Conservation (phyloP, 2,329 filamentous ascomycete genomes). For the Diaporthe australafricana region DNA sequence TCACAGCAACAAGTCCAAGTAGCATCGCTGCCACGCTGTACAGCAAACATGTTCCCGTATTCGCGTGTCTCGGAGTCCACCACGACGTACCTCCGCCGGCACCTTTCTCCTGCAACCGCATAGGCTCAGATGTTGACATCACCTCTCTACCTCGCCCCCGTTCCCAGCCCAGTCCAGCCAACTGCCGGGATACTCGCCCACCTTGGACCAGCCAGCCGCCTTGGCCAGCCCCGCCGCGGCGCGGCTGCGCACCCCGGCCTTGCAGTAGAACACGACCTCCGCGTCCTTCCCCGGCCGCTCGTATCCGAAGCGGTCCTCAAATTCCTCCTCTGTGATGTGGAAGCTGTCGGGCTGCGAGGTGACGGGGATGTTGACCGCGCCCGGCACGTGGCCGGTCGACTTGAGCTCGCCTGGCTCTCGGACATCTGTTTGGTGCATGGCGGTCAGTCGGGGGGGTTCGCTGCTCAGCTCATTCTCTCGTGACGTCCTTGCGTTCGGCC, state of each 20-base stretch:
- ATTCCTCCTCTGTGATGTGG: constrained; percentile 81
- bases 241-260: constrained; percentile 84
- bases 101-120: not conserved
- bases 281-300: constrained; percentile 68
- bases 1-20: not conserved
- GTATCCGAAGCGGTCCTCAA: constrained; percentile 85
- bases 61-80: too few species aligned
- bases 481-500: not conserved
- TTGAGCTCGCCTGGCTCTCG: constrained; percentile 78
- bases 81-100: not conserved
- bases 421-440: constrained; percentile 61
- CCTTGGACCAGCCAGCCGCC: constrained; percentile 78
- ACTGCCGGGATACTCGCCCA: constrained; percentile 80
- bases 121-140: not conserved
- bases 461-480: not conserved
- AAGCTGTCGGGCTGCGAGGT: constrained; percentile 81
- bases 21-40: constrained; percentile 4
- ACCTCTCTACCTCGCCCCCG: constrained; percentile 71
- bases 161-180: constrained; percentile 86
- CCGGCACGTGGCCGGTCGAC: constrained; percentile 79
- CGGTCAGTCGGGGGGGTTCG: not conserved
- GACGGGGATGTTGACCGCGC: constrained; percentile 85
- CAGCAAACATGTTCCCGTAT: not conserved
- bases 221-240: constrained; percentile 82
- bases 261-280: constrained; percentile 89